Base-by-base conservation (phyloP, 2,329 filamentous ascomycete species). In the Aspergillus sclerotialis region DNA sequence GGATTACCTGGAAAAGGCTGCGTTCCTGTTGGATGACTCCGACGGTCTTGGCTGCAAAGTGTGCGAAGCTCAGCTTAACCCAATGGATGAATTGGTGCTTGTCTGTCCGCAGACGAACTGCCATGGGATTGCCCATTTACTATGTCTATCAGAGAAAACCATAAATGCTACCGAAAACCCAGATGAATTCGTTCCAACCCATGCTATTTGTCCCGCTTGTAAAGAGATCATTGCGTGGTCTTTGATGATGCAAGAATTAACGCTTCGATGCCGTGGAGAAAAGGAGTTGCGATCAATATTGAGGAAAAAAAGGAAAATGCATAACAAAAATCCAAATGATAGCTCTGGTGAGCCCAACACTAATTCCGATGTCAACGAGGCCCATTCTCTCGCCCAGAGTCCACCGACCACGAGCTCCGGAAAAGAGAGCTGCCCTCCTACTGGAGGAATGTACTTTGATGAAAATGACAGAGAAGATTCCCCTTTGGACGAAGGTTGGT, bases 211-310 rank as follows among this genome's bases (percentile, higher is more conserved):
- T 61, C 86, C 86, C 0, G 64, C 64, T 13, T 96, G 90, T 53
- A 61, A 69, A 1, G 67, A 68, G 0, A 59, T 67, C 4, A 63
- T 88, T 2, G 57, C 69, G 32, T 96, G 90, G 90, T 68, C 71
- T 0, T 75, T 83, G 30, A 76, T 95, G 63, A 82, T 93, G 65
- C 89, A 80, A 53, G 89, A 94, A 55, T 61, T 94, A 47, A 92
- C 75, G 32, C 63, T 94, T 31, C 73, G 90, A 19, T 67, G 76
- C 23, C 73, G 85, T 15, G 88, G 82, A 1, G 61, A 72, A 35
- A 82, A 82, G 37, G 82, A 88, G 44, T 65, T 89, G 1, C 73
- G 79, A 26, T 31, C 34, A 12, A 78, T 78, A 45, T 50, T 94
- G 16, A 69, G 87, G 46, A 84, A 77, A 55, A 63, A 64, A 37